A percentile compares a stretch with the other conserved stretches of the same genome.
phyloP scores from a whole-genome alignment of 2,329 filamentous ascomycete species.

The Exophiala sp. region DNA sequence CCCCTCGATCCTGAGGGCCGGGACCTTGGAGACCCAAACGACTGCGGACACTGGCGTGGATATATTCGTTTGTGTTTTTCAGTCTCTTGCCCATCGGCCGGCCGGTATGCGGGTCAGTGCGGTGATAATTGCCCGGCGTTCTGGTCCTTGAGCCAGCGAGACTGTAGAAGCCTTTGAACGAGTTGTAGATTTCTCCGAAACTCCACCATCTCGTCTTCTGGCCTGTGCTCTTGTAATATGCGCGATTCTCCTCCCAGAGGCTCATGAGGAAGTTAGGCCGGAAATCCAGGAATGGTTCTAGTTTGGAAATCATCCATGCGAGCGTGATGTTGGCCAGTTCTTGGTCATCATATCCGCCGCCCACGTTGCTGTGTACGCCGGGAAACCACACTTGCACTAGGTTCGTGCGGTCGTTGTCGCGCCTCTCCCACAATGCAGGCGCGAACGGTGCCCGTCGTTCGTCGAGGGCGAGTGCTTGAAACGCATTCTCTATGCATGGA shows the following conservation, averaged over 20 bases:
- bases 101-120: conserved; percentile 27
- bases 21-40: conserved; percentile 28
- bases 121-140: conserved; percentile 30
- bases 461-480: conserved; percentile 34
- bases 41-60: conserved; percentile 30
- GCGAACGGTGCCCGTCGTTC: conserved; percentile 33
- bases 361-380: conserved; percentile 46
- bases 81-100: conserved; percentile 24
- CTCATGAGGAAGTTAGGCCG: conserved; percentile 25
- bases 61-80: conserved; percentile 31
- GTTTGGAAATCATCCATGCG: conserved; percentile 48
- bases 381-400: conserved; percentile 46
- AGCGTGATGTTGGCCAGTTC: conserved; percentile 45
- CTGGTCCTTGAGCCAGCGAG: conserved; percentile 26
- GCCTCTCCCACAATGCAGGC: conserved; percentile 33
- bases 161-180: conserved; percentile 26
- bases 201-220: conserved; percentile 28
- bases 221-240: conserved; percentile 24
- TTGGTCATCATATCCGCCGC: conserved; percentile 45
- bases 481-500: conserved; percentile 33
- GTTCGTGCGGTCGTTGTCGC: conserved; percentile 29
- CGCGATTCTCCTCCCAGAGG: conserved; percentile 21
- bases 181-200: conserved; percentile 29
- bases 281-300: conserved; percentile 32
- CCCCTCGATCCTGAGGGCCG: conserved; percentile 24